Percentiles rank a stretch among this genome's conserved stretches.
These are phyloP conservation scores for Alternaria consortialis DNA, from an alignment of 2,329 filamentous ascomycete genomes.

Conservation along the genomic window DNA sequence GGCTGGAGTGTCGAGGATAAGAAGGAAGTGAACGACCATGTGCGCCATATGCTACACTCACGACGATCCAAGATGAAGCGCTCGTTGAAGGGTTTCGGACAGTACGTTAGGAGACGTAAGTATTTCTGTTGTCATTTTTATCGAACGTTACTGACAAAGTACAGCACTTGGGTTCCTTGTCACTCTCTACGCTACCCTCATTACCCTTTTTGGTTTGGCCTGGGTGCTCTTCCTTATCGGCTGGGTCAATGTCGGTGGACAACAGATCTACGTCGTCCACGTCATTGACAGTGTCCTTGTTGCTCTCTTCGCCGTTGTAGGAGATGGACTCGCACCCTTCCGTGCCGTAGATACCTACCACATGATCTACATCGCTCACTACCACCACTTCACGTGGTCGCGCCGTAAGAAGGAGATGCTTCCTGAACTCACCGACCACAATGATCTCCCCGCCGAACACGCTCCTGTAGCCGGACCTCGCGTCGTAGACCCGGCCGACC, in stretches of 20 bases:
- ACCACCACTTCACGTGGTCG: constrained; percentile 72
- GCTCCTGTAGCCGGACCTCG: constrained; percentile 56
- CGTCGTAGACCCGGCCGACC: constrained; percentile 46
- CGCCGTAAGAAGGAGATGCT: constrained; percentile 69
- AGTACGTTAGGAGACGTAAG: constrained; percentile 77
- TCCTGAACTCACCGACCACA: constrained; percentile 71
- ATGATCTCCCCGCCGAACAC: constrained; percentile 66
- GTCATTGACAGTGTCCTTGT: constrained; percentile 67
- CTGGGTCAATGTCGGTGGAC: constrained; percentile 83
- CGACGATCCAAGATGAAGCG: constrained; percentile 81
- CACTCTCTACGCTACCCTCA: constrained; percentile 81
- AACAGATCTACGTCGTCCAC: constrained; percentile 69
- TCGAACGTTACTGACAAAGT: constrained; percentile 15
- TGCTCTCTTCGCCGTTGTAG: constrained; percentile 69
- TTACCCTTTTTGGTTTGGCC: constrained; percentile 83
- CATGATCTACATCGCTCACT: constrained; percentile 82
- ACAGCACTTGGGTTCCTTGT: constrained; percentile 80
- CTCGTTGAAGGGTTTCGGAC: constrained; percentile 78
- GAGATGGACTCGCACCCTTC: constrained; percentile 73
- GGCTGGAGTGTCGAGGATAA: constrained; percentile 81
- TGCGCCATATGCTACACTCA: constrained; percentile 87
- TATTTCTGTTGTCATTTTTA: constrained; percentile 21
- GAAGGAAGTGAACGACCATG: constrained; percentile 81
- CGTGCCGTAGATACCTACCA: constrained; percentile 85
- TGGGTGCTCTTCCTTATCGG: constrained; percentile 93